Evolutionary conservation across 179 eudicot genomes (phyloP).

Genomic region (Sideroxylon spinosum): DNA sequence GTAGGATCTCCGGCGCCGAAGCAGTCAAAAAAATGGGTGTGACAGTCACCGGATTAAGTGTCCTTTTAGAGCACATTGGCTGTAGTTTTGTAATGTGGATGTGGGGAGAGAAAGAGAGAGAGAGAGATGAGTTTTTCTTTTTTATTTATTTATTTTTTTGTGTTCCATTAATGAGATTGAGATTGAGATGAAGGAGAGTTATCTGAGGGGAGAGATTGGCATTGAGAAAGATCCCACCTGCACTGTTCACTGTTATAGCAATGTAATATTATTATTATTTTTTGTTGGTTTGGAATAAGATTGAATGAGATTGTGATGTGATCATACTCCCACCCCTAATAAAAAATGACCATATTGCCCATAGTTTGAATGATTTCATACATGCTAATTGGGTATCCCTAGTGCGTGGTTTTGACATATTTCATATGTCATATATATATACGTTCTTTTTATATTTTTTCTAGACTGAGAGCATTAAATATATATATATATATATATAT

Average conservation of each 20-base stretch:
- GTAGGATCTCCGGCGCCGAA: conserved; percentile 1
- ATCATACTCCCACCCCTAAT: neutral
- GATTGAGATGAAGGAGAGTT: neutral
- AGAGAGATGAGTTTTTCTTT: neutral
- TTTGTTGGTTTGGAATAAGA: no score
- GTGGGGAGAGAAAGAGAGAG: neutral
- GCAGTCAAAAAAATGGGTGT: neutral
- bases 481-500: no score
- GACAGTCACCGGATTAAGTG: neutral
- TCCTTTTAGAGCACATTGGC: neutral
- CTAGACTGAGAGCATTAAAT: no score
- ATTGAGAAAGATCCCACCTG: conserved; percentile 6
- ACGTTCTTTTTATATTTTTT: neutral
- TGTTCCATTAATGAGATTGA: no score
- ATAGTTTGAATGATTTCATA: neutral
- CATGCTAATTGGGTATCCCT: neutral
- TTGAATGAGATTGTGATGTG: neutral
- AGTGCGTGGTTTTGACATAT: conserved; percentile 8
- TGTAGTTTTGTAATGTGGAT: neutral
- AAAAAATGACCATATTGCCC: conserved; percentile 13
- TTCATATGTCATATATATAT: neutral
- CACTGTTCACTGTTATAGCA: neutral
- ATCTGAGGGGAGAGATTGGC: conserved; percentile 6
- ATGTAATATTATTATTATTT: neutral
- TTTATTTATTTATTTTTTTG: neutral